Evolutionary conservation across 768 basidiomycete species (phyloP).

Genomic region (Tephrocybe sp.): DNA sequence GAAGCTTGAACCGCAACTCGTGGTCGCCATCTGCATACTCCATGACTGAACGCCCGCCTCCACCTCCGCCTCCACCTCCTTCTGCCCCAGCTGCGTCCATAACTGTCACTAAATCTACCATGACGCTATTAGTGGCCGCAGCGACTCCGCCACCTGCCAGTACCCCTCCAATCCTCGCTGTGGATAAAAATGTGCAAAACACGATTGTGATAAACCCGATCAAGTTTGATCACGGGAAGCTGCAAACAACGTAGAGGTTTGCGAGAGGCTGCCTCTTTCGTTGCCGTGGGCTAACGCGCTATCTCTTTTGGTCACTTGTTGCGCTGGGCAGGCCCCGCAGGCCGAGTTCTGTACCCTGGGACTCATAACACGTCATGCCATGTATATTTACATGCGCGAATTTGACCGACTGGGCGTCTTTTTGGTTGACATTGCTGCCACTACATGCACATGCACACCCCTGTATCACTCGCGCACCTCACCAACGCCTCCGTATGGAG

Average conservation of each 20-base stretch:
- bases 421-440: too few species aligned
- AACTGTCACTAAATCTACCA: not conserved
- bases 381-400: too few species aligned
- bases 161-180: not conserved
- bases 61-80: not conserved
- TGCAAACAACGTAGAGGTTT: constrained; percentile 3
- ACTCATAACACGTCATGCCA: not conserved
- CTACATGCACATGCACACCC: too few species aligned
- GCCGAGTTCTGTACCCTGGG: not conserved
- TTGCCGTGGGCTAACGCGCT: not conserved
- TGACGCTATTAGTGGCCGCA: constrained; percentile 9
- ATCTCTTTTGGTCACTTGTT: not conserved
- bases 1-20: constrained; percentile 49
- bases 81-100: not conserved
- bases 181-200: not conserved
- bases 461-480: too few species aligned
- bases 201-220: constrained; percentile 19
- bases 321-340: not conserved
- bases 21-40: constrained; percentile 37
- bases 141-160: constrained; percentile 8
- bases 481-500: too few species aligned
- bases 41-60: constrained; percentile 1
- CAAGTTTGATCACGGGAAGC: constrained; percentile 10
- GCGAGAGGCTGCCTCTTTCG: not conserved
- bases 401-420: too few species aligned